phyloP scores from a whole-genome alignment of 108 stramenopile genomes.

The Licmophora abbreviata region DNA sequence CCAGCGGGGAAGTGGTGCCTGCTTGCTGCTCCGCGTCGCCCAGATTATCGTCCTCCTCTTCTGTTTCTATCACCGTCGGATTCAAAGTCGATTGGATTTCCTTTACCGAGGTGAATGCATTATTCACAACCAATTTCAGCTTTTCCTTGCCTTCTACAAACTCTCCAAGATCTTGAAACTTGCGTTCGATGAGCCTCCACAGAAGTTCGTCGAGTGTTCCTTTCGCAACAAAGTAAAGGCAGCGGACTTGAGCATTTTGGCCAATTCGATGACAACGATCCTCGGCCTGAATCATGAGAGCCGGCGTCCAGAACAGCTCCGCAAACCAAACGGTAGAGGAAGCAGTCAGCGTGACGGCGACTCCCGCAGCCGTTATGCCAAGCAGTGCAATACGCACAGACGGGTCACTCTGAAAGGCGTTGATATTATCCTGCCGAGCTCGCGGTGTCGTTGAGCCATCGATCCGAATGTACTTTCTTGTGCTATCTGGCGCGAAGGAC shows the following conservation, averaged over 20 bases:
- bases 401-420: slow-evolving; percentile 85
- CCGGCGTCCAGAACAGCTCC: slow-evolving; percentile 96
- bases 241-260: slow-evolving; percentile 79
- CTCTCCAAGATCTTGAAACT: slow-evolving; percentile 77
- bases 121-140: slow-evolving; percentile 66
- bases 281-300: slow-evolving; percentile 97
- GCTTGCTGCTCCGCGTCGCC: slow-evolving; percentile 27
- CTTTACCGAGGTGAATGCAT: slow-evolving; percentile 24
- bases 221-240: slow-evolving; percentile 82
- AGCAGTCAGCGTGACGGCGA: slow-evolving; percentile 95
- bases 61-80: slow-evolving; percentile 12
- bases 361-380: slow-evolving; percentile 95
- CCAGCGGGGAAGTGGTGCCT: slow-evolving; percentile 23
- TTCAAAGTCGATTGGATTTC: slow-evolving; percentile 39
- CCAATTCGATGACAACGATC: slow-evolving; percentile 96
- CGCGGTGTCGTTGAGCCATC: slow-evolving; percentile 87
- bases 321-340: slow-evolving; percentile 95
- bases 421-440: slow-evolving; percentile 87
- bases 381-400: slow-evolving; percentile 77
- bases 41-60: slow-evolving; percentile 23
- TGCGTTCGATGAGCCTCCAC: slow-evolving; percentile 82
- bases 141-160: slow-evolving; percentile 88
- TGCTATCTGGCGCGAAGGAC: slow-evolving; percentile 29
- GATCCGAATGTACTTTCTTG: slow-evolving; percentile 76
- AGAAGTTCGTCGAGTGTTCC: slow-evolving; percentile 84